Evolutionary conservation across 768 basidiomycete genomes (phyloP).

Genomic region (Serpula lacrymans): DNA sequence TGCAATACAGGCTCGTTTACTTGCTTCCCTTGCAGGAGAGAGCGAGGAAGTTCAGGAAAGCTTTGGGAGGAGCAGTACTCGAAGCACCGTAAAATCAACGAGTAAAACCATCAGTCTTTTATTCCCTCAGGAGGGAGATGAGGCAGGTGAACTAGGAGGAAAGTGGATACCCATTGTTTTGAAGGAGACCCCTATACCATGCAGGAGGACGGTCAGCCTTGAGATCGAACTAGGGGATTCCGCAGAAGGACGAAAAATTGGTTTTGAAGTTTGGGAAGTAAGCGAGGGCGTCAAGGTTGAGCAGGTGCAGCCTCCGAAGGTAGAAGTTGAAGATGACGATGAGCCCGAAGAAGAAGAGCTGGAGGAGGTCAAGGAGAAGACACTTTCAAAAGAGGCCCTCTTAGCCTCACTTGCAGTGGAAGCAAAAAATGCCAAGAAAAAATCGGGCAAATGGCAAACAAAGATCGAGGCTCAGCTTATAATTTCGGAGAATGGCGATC

Average conservation of each 20-base stretch:
- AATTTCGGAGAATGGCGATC: conserved; percentile 28
- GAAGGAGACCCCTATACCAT: conserved; percentile 72
- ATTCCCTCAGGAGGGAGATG: conserved; percentile 48
- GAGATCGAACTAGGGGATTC: conserved; percentile 48
- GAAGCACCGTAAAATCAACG: conserved; percentile 50
- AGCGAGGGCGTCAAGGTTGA: conserved; percentile 65
- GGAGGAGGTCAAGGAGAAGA: conserved; percentile 63
- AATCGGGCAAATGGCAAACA: conserved; percentile 48
- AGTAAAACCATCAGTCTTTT: conserved; percentile 62
- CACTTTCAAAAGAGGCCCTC: conserved; percentile 49
- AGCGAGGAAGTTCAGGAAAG: conserved; percentile 49
- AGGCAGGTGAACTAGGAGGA: conserved; percentile 48
- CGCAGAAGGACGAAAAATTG: conserved; percentile 40
- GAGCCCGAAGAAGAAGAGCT: conserved; percentile 55
- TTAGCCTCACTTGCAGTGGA: conserved; percentile 36
- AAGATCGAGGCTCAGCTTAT: conserved; percentile 45
- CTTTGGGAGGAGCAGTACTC: conserved; percentile 41
- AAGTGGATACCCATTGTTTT: conserved; percentile 63
- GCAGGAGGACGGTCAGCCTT: conserved; percentile 54
- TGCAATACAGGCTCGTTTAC: conserved; percentile 67
- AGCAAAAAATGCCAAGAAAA: conserved; percentile 36
- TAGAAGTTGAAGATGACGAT: conserved; percentile 43
- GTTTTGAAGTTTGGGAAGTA: conserved; percentile 77
- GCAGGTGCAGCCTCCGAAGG: conserved; percentile 45
- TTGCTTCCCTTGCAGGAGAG: conserved; percentile 45